Base-by-base conservation (phyloP, 371 early-diverging fungal genomes). In the Mortierella sp. region DNA sequence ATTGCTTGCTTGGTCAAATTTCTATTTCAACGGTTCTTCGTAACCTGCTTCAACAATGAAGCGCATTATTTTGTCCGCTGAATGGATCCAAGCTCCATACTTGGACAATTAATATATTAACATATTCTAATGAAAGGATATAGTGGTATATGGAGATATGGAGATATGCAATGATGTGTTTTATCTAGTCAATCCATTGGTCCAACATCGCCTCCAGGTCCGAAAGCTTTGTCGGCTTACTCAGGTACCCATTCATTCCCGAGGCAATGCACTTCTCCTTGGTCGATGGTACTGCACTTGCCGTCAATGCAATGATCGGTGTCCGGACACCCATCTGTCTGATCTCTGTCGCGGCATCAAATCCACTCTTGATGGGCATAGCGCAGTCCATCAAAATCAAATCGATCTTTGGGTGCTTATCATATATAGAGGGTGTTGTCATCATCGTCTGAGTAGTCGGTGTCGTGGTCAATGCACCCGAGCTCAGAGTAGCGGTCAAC, bases 241-340 rank as follows among this genome's bases (percentile, higher is more conserved):
- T 73, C 49, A 80, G 49, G 44, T 70, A 80, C 34, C 75, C 81
- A 60, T 73, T 75, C 80, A 80, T 80, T 8, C 80, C 80, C 1
- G 61, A 42, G 7, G 72, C 79, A 23, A 80, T 28, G 41, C 80
- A 80, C 43, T 72, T 72, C n/a, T 78, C 79, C 53, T 56, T 64
- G 1, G 79, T 79, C 27, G 73, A 73, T 15, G 60, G 60, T 9
- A 79, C 54, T 4, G 75, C 81, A 42, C 79, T 79, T 2, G 81
- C 81, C 7, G 81, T 80, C 58, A 80, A 39, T 2, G 80, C 80
- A 60, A 80, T 78, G 37, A 80, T 80, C 17, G 80, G 80, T 2
- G 70, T 64, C 0, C 6, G 27, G 43, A 23, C 8, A 0, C 76
- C 76, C 60, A 75, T 68, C 12, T 55, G 27, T 39, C 76, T 54